These are phyloP conservation scores for Plenodomus tracheiphilus DNA, from an alignment of 2,329 filamentous ascomycete species.

Conservation along the genomic window DNA sequence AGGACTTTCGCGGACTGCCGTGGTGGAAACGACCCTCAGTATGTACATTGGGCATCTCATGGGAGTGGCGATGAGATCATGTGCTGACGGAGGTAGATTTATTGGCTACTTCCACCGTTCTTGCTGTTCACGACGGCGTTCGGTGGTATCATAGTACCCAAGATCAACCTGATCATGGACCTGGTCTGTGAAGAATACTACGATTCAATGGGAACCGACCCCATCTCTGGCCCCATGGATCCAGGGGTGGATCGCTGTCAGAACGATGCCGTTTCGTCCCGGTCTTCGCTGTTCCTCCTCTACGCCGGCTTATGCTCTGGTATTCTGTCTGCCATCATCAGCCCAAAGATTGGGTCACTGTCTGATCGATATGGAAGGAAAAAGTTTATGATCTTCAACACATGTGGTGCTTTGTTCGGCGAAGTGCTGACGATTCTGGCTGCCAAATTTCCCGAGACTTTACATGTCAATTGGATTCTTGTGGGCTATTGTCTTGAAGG, in stretches of 20 bases:
- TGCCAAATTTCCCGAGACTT: slow-evolving; percentile 70
- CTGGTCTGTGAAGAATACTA: slow-evolving; percentile 86
- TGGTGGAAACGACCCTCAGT: slow-evolving; percentile 58
- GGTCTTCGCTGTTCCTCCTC: slow-evolving; percentile 77
- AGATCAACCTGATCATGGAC: slow-evolving; percentile 81
- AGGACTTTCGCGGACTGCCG: slow-evolving; percentile 47
- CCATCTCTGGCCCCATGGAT: slow-evolving; percentile 43
- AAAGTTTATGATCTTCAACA: slow-evolving; percentile 71
- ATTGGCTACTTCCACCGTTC: slow-evolving; percentile 82
- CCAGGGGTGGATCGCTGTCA: slow-evolving; percentile 68
- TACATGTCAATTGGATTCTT: slow-evolving; percentile 79
- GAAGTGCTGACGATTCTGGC: slow-evolving; percentile 80
- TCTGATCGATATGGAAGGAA: slow-evolving; percentile 87
- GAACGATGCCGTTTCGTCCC: slow-evolving; percentile 75
- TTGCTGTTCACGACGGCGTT: slow-evolving; percentile 82
- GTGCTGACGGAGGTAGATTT: slow-evolving; percentile 57
- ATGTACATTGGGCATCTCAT: slow-evolving; percentile 19
- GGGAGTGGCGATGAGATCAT: background rate
- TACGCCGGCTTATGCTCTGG: slow-evolving; percentile 75
- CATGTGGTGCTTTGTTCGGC: slow-evolving; percentile 71
- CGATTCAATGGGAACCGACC: slow-evolving; percentile 54
- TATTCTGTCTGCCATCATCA: slow-evolving; percentile 75
- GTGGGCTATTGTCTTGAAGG: slow-evolving; percentile 80
- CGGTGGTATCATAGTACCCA: slow-evolving; percentile 83
- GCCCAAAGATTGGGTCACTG: slow-evolving; percentile 79